A percentile compares a stretch with the other conserved stretches of the same genome.
phyloP scores from a whole-genome alignment of 257 asterid genomes.

The Handroanthus guayacan region DNA sequence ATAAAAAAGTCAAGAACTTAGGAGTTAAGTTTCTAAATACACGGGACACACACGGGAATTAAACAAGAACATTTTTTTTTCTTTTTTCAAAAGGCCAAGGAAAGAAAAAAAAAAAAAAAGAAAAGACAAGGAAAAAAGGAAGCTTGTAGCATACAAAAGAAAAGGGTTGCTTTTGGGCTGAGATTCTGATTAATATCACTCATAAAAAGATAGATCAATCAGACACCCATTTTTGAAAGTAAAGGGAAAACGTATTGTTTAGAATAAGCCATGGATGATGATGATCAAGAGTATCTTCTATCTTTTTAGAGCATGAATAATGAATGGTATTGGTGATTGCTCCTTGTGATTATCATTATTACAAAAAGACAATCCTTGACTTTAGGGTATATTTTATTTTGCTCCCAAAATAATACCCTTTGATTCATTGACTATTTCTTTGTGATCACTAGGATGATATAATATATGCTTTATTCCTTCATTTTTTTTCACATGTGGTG shows the following conservation, averaged over 20 bases:
- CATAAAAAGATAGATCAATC: slow-evolving; percentile 37
- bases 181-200: slow-evolving; percentile 70
- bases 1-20: slow-evolving; percentile 49
- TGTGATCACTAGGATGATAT: slow-evolving; percentile 42
- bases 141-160: slow-evolving; percentile 64
- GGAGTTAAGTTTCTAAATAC: slow-evolving; percentile 55
- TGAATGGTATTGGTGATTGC: slow-evolving; percentile 39
- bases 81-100: no score
- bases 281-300: slow-evolving; percentile 35
- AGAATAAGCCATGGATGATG: slow-evolving; percentile 37
- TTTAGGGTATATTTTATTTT: slow-evolving; percentile 49
- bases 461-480: slow-evolving; percentile 37
- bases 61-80: neutral
- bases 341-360: slow-evolving; percentile 33
- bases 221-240: slow-evolving; percentile 38
- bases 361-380: slow-evolving; percentile 42
- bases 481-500: slow-evolving; percentile 38
- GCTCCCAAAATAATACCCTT: slow-evolving; percentile 39
- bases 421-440: slow-evolving; percentile 47
- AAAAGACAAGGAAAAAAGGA: neutral
- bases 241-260: slow-evolving; percentile 37
- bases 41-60: slow-evolving; percentile 45
- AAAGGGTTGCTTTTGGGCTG: slow-evolving; percentile 35
- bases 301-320: neutral
- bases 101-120: no score